Evolutionary conservation across 2,329 filamentous ascomycete species (phyloP), one percentile per base, ranked within the genome.

Genomic region (Malbranchea cinnamomea): DNA sequence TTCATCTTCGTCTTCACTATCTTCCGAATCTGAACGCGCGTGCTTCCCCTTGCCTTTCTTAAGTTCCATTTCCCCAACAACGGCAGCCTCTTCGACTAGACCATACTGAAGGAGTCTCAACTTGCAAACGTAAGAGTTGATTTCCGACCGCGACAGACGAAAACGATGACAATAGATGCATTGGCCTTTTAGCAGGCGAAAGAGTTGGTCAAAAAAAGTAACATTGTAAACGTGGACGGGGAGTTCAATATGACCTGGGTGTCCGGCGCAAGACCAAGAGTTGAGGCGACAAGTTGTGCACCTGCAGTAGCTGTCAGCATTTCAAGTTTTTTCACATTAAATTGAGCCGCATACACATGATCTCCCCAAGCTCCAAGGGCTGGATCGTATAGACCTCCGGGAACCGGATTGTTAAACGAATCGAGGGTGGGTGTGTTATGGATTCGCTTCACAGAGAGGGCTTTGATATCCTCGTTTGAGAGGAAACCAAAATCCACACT

Each of bases 391-490:
- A 98, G 68, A 52, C 89, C 89, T 35, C 84, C 84, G 9, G 84
- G 80, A 6, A 91, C 71, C 5, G 87, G 85, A 46, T 93, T 85
- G 41, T 91, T 68, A 33, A 94, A 71, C 35, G 74, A 83, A 57
- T 95, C 89, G 54, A 95, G 89, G n/a, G 89, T 93, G 42, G 71
- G 81, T 30, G 84, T 78, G 60, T 91, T 92, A 49, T 91, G 79
- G 45, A 98, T 92, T 56, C 76, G 74, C 63, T 89, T 89, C 42
- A 94, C 89, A 6, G 89, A 98, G 45, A 95, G 74, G 37, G 75
- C 70, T 52, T 76, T 75, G 51, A 98, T 84, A 55, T 98, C 87
- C 37, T 77, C 66, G 30, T 75, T 67, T 12, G 79, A 74, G 43
- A 95, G 72, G 49, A 91, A 82, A 26, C 74, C 76, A 56, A 98